Conservation (phyloP, 257 asterid genomes). For the Buddleja alternifolia region DNA sequence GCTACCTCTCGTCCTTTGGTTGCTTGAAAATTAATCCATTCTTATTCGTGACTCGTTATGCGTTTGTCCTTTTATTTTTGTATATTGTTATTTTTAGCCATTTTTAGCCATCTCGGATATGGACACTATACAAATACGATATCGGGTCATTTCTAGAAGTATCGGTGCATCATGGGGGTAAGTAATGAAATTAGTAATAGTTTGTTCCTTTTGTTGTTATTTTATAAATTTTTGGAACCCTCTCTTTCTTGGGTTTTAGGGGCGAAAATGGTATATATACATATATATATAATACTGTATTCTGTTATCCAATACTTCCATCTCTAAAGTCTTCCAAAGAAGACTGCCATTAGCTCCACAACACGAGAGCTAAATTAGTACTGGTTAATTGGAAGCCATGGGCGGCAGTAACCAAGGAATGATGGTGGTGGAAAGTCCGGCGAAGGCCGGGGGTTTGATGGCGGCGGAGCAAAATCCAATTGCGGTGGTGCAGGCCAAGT, state of each 20-base stretch:
- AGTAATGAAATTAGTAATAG: too few species aligned
- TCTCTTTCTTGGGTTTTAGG: slow-evolving; percentile 8
- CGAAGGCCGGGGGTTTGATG: slow-evolving; percentile 34
- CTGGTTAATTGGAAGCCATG: slow-evolving; percentile 27
- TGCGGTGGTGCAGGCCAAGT: slow-evolving; percentile 64
- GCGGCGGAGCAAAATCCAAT: slow-evolving; percentile 64
- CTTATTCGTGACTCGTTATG: too few species aligned
- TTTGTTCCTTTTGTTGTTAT: too few species aligned
- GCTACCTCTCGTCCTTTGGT: too few species aligned
- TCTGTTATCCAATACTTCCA: slow-evolving; percentile 41
- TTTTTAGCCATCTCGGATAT: too few species aligned
- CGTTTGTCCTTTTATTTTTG: too few species aligned
- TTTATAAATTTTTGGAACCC: neutral
- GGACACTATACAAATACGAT: too few species aligned
- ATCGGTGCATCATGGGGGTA: too few species aligned
- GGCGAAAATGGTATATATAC: slow-evolving; percentile 37
- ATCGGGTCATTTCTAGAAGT: too few species aligned
- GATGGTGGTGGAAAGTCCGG: slow-evolving; percentile 44
- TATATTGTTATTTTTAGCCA: too few species aligned
- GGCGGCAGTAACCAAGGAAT: slow-evolving; percentile 65
- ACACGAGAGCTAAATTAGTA: too few species aligned
- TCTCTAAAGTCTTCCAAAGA: slow-evolving; percentile 23
- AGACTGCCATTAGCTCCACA: slow-evolving; percentile 11
- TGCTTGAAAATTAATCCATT: too few species aligned
- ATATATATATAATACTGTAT: neutral